A percentile compares a stretch with the other conserved stretches of the same genome.
phyloP scores from a whole-genome alignment of 192 early-diverging fungal genomes.

The Coemansia erecta region DNA sequence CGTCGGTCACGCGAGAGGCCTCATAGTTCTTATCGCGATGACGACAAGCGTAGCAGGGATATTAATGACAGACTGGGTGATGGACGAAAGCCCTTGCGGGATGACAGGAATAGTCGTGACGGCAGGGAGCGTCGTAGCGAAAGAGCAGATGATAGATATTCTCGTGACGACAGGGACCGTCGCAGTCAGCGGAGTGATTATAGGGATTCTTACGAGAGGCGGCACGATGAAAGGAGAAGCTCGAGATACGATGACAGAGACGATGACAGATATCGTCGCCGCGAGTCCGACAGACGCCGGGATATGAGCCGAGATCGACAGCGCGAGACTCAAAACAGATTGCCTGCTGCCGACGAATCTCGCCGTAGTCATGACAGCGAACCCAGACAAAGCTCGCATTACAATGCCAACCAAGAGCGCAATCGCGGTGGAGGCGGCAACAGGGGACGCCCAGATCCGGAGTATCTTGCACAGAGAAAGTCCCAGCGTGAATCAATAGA shows the following conservation, averaged over 20 bases:
- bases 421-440: background rate
- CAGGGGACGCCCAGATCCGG: constrained; percentile 22
- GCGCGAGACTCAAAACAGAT: background rate
- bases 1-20: too few relatives aligned
- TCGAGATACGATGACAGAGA: background rate
- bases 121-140: background rate
- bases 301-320: background rate
- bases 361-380: background rate
- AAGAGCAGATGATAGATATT: background rate
- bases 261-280: background rate
- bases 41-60: too few relatives aligned
- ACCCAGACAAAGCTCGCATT: background rate
- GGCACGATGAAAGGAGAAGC: too few relatives aligned
- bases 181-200: background rate
- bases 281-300: background rate
- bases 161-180: background rate
- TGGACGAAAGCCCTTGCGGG: background rate
- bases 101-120: background rate
- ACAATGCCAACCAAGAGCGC: background rate
- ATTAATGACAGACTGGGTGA: background rate
- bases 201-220: background rate
- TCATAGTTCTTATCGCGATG: too few relatives aligned
- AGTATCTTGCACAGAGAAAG: constrained; percentile 35
- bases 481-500: constrained; percentile 39
- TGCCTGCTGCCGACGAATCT: background rate